phyloP scores from a whole-genome alignment of 2,329 filamentous ascomycete genomes.

The Neopestalotiopsis sp. region DNA sequence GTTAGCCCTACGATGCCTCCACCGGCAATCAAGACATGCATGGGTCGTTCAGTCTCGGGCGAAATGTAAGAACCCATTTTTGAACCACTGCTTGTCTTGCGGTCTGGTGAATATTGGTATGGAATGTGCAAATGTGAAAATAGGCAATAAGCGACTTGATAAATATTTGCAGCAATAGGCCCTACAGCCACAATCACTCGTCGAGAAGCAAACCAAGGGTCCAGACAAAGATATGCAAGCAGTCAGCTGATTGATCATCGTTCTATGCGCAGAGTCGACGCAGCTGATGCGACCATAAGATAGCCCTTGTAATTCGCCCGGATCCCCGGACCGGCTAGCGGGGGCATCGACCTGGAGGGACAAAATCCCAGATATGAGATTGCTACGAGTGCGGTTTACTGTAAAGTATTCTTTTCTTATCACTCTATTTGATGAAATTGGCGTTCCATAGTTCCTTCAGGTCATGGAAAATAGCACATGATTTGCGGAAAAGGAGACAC shows the following conservation, averaged over 20 bases:
- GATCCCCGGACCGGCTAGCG: not conserved
- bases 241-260: not conserved
- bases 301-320: not conserved
- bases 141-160: no score
- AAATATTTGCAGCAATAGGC: no score
- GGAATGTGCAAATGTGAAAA: no score
- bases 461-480: no score
- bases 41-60: not conserved
- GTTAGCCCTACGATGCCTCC: slow-evolving; percentile 43
- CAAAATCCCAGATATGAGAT: no score
- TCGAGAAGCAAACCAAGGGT: not conserved
- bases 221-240: not conserved
- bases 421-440: no score
- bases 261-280: not conserved
- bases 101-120: no score
- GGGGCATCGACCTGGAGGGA: not conserved
- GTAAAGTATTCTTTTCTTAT: no score
- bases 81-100: not conserved
- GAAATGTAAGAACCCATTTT: not conserved
- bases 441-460: no score
- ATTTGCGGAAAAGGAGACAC: no score
- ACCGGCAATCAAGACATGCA: slow-evolving; percentile 40
- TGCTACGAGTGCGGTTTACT: no score
- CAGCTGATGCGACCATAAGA: not conserved
- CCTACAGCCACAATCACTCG: no score